A percentile compares a stretch with the other conserved stretches of the same genome.
Conservation (phyloP, 768 basidiomycete species). For the Rhizopogon roseolus region DNA sequence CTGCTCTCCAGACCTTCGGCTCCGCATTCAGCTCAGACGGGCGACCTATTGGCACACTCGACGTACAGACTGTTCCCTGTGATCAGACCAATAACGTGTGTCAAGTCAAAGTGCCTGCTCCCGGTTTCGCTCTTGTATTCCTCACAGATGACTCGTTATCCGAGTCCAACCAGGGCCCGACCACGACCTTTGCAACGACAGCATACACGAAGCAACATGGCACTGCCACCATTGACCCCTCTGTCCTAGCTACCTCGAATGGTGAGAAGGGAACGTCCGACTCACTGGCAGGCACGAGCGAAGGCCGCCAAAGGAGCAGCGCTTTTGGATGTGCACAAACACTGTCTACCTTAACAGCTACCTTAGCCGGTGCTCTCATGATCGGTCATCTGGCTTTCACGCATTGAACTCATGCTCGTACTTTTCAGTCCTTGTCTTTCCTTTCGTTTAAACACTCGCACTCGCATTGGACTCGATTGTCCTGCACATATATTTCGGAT, state of each 20-base stretch:
- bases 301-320: neutral
- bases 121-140: slow-evolving; percentile 75
- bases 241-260: slow-evolving; percentile 60
- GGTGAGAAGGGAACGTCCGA: slow-evolving; percentile 37
- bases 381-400: slow-evolving; percentile 4
- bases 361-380: slow-evolving; percentile 13
- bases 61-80: slow-evolving; percentile 58
- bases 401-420: neutral
- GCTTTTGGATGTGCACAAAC: slow-evolving; percentile 7
- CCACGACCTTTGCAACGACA: slow-evolving; percentile 53
- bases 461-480: neutral
- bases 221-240: slow-evolving; percentile 51
- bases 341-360: slow-evolving; percentile 6
- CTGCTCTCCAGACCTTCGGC: slow-evolving; percentile 48
- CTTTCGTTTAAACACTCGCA: slow-evolving; percentile 6
- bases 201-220: slow-evolving; percentile 50
- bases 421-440: slow-evolving; percentile 8
- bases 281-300: slow-evolving; percentile 6
- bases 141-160: slow-evolving; percentile 39
- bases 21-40: slow-evolving; percentile 64
- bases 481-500: neutral
- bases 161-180: slow-evolving; percentile 27
- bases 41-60: slow-evolving; percentile 48
- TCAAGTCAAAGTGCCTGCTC: slow-evolving; percentile 58
- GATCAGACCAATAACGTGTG: slow-evolving; percentile 50